Conservation (phyloP, 805 yeast species). For the Ogataea corticis region DNA sequence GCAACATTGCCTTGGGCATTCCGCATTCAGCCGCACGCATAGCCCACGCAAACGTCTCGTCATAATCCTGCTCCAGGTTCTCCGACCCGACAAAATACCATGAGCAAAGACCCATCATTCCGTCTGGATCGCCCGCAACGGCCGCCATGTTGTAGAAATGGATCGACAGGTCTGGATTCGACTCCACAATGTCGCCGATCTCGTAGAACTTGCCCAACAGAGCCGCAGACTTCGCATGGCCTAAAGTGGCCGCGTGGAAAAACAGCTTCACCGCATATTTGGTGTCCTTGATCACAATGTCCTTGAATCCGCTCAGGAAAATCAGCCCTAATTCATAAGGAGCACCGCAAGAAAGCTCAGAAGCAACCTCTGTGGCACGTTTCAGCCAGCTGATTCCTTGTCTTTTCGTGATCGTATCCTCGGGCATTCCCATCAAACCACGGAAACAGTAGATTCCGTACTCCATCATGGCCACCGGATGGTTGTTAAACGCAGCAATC, state of each 20-base stretch:
- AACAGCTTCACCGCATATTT: slow-evolving; percentile 84
- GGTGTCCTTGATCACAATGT: slow-evolving; percentile 80
- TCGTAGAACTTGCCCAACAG: slow-evolving; percentile 84
- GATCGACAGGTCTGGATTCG: slow-evolving; percentile 79
- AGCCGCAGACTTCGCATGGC: slow-evolving; percentile 79
- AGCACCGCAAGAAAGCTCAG: slow-evolving; percentile 85
- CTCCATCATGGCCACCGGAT: slow-evolving; percentile 96
- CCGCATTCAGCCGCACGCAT: slow-evolving; percentile 76
- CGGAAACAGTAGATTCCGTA: slow-evolving; percentile 85
- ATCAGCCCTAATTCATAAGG: slow-evolving; percentile 90
- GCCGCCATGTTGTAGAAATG: slow-evolving; percentile 95
- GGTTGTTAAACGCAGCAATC: slow-evolving; percentile 87
- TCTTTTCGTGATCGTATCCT: slow-evolving; percentile 67
- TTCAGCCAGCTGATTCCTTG: slow-evolving; percentile 92
- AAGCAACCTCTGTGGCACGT: slow-evolving; percentile 82
- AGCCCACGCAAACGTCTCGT: slow-evolving; percentile 95
- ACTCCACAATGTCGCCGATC: slow-evolving; percentile 71
- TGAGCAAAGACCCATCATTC: slow-evolving; percentile 93
- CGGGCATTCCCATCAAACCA: slow-evolving; percentile 77
- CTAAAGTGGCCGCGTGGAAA: slow-evolving; percentile 85
- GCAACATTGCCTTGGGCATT: slow-evolving; percentile 78
- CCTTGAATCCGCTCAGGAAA: slow-evolving; percentile 80
- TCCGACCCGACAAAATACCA: slow-evolving; percentile 95
- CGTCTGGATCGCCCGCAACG: slow-evolving; percentile 77
- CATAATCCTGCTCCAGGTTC: slow-evolving; percentile 76